phyloP scores from a whole-genome alignment of 2,329 filamentous ascomycete genomes.

The Pseudocercospora eumusae region DNA sequence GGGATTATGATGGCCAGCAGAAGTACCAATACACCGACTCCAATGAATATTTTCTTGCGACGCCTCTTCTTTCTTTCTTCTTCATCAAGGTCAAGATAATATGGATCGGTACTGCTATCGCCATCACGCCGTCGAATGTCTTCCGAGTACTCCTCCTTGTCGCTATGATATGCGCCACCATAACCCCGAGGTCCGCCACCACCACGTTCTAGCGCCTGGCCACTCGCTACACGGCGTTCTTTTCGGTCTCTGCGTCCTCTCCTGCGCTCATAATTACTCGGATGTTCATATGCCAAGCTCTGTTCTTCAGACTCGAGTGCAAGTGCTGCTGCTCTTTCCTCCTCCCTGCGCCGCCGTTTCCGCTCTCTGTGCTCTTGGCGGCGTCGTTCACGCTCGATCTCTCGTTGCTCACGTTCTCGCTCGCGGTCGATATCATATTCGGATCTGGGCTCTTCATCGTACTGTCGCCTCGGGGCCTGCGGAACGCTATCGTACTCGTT shows the following conservation, averaged over 20 bases:
- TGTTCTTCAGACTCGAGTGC: constrained; percentile 36
- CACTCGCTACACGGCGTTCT: constrained; percentile 48
- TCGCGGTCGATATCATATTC: constrained; percentile 34
- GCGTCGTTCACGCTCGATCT: constrained; percentile 33
- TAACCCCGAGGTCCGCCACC: constrained; percentile 27
- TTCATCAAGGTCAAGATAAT: constrained; percentile 40
- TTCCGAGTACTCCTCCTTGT: constrained; percentile 44
- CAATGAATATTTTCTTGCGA: constrained; percentile 58
- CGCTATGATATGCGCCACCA: constrained; percentile 36
- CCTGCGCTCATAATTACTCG: constrained; percentile 28
- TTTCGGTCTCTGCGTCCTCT: constrained; percentile 35
- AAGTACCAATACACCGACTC: constrained; percentile 43
- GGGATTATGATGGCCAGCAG: constrained; percentile 51
- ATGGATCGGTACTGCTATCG: constrained; percentile 38
- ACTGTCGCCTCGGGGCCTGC: constrained; percentile 41
- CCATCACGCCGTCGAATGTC: constrained; percentile 48
- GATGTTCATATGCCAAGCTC: constrained; percentile 32
- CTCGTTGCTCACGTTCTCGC: constrained; percentile 43
- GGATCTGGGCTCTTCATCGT: constrained; percentile 37
- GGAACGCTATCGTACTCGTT: constrained; percentile 52
- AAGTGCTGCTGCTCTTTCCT: constrained; percentile 40
- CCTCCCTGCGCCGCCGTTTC: constrained; percentile 49
- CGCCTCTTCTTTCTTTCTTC: constrained; percentile 45
- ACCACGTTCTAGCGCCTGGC: constrained; percentile 47
- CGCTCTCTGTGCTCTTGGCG: constrained; percentile 36